Evolutionary conservation across 1,139 yeast genomes (phyloP).

Genomic region (Spathaspora sp.): DNA sequence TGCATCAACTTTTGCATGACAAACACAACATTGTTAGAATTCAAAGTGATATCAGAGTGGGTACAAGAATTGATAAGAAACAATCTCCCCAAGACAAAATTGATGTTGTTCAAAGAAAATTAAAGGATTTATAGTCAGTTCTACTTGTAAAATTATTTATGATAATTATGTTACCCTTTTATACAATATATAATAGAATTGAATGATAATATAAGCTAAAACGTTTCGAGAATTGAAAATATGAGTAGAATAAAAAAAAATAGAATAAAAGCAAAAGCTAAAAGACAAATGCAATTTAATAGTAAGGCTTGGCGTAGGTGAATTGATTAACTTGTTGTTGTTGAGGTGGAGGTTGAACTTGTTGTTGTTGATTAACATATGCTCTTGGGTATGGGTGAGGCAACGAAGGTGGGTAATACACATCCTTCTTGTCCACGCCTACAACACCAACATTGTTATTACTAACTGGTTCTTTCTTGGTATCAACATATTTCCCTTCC

Average conservation of each 20-base stretch:
- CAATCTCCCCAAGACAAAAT: slow-evolving; percentile 71
- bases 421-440: slow-evolving; percentile 6
- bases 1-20: slow-evolving; percentile 70
- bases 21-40: slow-evolving; percentile 65
- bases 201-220: slow-evolving; percentile 7
- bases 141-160: background rate
- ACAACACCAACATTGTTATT: background rate
- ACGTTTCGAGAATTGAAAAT: slow-evolving; percentile 8
- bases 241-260: background rate
- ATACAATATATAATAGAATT: slow-evolving; percentile 5
- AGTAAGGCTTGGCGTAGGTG: slow-evolving; percentile 5
- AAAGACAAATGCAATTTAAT: slow-evolving; percentile 2
- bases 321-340: slow-evolving; percentile 7
- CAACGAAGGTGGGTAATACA: slow-evolving; percentile 6
- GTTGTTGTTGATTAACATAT: slow-evolving; percentile 5
- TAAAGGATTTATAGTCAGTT: slow-evolving; percentile 20
- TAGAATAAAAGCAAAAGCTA: background rate
- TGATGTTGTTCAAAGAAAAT: slow-evolving; percentile 55
- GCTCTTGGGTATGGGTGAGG: slow-evolving; percentile 7
- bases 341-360: slow-evolving; percentile 3
- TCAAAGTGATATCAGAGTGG: slow-evolving; percentile 83
- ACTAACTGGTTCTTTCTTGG: slow-evolving; percentile 2
- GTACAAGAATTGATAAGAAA: slow-evolving; percentile 70
- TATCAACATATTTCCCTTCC: slow-evolving; percentile 39
- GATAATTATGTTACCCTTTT: slow-evolving; percentile 1